Conservation (phyloP, 2,329 filamentous ascomycete genomes). For the Fulvia fulva region DNA sequence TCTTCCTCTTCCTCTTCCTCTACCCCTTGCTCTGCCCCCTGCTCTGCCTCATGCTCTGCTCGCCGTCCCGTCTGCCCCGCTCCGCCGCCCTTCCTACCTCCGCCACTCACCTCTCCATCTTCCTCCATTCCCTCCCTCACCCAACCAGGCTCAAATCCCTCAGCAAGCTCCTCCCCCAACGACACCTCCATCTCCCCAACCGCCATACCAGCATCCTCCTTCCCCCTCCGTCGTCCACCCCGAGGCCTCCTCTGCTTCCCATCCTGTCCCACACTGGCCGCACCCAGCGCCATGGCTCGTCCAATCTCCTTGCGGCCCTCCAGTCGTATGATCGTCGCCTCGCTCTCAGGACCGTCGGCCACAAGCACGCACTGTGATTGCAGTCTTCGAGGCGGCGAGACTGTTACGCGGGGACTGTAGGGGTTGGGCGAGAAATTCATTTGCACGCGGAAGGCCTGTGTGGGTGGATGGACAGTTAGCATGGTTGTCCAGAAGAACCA, state of each 20-base stretch:
- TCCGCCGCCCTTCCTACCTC: too few relatives aligned
- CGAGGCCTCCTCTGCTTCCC: neutral
- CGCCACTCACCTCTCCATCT: too few relatives aligned
- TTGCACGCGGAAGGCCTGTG: neutral
- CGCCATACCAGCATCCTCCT: too few relatives aligned
- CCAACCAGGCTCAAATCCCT: too few relatives aligned
- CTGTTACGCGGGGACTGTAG: neutral
- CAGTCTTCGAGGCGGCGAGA: neutral
- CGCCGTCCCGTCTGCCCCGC: too few relatives aligned
- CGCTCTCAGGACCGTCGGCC: neutral
- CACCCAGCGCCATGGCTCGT: neutral
- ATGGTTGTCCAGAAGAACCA: neutral
- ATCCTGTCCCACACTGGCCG: neutral
- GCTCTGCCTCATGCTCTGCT: neutral
- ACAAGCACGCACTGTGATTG: neutral
- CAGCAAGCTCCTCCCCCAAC: too few relatives aligned
- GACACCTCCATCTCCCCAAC: too few relatives aligned
- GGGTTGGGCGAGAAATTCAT: neutral
- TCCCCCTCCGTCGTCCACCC: too few relatives aligned
- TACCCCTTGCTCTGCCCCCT: neutral
- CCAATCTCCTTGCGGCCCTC: neutral
- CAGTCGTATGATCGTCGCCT: neutral
- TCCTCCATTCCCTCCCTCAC: too few relatives aligned
- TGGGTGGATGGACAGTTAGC: neutral
- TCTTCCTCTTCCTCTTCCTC: neutral